phyloP scores from a whole-genome alignment of 495 filamentous ascomycete genomes.

The Rhypophila decipiens region DNA sequence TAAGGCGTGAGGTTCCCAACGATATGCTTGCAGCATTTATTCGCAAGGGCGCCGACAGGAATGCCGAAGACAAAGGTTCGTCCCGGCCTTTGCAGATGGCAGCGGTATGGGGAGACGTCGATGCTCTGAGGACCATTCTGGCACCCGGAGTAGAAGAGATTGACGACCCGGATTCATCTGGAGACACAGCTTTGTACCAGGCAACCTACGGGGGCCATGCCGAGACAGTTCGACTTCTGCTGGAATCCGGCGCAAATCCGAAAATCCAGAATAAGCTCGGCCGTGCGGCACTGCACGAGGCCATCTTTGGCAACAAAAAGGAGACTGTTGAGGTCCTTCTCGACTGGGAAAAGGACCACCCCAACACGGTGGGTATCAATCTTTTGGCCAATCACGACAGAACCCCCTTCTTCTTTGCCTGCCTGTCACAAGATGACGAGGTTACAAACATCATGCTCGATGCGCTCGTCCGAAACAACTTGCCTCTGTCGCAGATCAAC shows the following conservation, averaged over 20 bases:
- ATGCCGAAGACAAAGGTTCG: not conserved
- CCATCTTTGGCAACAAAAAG: slow-evolving; percentile 37
- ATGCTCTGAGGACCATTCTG: not conserved
- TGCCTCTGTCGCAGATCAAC: slow-evolving; percentile 20
- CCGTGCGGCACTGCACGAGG: slow-evolving; percentile 49
- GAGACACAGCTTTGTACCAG: slow-evolving; percentile 15
- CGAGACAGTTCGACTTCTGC: slow-evolving; percentile 8
- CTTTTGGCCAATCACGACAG: slow-evolving; percentile 10
- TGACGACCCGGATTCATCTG: slow-evolving; percentile 12
- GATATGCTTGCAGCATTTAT: not conserved
- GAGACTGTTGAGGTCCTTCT: slow-evolving; percentile 45
- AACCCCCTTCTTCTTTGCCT: slow-evolving; percentile 18
- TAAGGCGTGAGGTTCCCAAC: not conserved
- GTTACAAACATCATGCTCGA: slow-evolving; percentile 14
- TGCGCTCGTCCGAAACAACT: slow-evolving; percentile 4
- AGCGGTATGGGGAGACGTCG: not conserved
- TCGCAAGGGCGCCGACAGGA: not conserved
- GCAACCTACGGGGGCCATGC: slow-evolving; percentile 1
- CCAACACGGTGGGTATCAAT: slow-evolving; percentile 25
- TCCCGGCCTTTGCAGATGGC: not conserved
- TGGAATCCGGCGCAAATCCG: slow-evolving; percentile 21
- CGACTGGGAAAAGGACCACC: slow-evolving; percentile 31
- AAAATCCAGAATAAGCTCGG: slow-evolving; percentile 41
- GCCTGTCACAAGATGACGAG: slow-evolving; percentile 8
- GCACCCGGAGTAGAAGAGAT: slow-evolving; percentile 8